phyloP scores from a whole-genome alignment of 176 grass and related monocot species.

The Oryza punctata region DNA sequence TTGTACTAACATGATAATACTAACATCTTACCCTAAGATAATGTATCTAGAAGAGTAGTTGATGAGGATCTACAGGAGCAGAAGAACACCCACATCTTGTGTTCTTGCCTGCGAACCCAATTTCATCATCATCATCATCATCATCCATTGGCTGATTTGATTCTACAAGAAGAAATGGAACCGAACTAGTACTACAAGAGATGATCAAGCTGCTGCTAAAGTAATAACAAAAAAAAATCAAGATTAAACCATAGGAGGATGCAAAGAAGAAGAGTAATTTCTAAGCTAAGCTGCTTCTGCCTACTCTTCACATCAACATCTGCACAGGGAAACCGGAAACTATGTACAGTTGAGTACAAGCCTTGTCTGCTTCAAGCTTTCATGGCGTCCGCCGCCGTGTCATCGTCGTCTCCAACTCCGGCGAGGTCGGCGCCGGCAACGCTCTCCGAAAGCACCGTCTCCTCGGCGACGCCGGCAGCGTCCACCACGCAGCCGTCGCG shows the following conservation, averaged over 20 bases:
- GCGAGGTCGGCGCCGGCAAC: not conserved
- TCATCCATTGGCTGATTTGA: not conserved
- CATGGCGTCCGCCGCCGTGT: slow-evolving; percentile 23
- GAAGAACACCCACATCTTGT: slow-evolving; percentile 20
- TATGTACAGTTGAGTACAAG: slow-evolving; percentile 46
- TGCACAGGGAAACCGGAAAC: slow-evolving; percentile 36
- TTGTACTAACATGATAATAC: not conserved
- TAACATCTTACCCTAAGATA: not conserved
- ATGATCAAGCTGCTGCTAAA: not conserved
- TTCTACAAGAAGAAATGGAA: slow-evolving; percentile 29
- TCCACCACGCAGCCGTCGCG: slow-evolving; percentile 50
- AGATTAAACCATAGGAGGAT: not conserved
- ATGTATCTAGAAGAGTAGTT: not conserved
- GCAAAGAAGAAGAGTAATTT: slow-evolving; percentile 23
- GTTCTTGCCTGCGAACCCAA: slow-evolving; percentile 21
- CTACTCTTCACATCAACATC: slow-evolving; percentile 50
- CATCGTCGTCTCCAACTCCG: not conserved
- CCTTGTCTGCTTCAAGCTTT: slow-evolving; percentile 25
- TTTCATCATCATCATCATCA: not conserved
- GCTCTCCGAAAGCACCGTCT: slow-evolving; percentile 34
- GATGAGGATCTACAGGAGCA: slow-evolving; percentile 5
- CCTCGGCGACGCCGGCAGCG: not conserved
- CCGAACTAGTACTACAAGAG: slow-evolving; percentile 11
- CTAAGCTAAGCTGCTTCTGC: slow-evolving; percentile 26
- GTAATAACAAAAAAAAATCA: not conserved